Evolutionary conservation across 768 basidiomycete species (phyloP), one percentile per base, ranked within the genome.

Genomic region (Boletellus sp.): DNA sequence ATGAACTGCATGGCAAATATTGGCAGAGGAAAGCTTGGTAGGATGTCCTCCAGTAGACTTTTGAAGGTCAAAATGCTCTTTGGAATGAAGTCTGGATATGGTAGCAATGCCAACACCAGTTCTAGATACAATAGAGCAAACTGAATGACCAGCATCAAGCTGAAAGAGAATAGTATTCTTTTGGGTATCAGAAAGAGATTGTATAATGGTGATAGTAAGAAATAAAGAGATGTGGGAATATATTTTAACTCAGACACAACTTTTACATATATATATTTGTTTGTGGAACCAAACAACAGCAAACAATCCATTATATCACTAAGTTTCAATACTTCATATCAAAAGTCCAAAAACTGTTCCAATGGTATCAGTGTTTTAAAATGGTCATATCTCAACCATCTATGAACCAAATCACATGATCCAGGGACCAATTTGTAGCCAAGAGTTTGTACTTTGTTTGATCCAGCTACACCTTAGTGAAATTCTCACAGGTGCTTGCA

Each of bases 91-190:
- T 11, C 38, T 39, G 19, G 38, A 39, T n/a, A 37, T 37, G 17
- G 36, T 37, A 10, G 36, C 5, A 37, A 16, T 20, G 17, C 16
- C 3, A 6, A 38, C 9, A 22, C 45, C 37, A 28, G 28, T 47
- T 2, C 3, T 19, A 4, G 23, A 26, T 5, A 37, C 46, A 47
- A 47, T 47, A 16, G 38, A 22, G 4, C 17, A 3, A n/a, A 5
- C 15, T 22, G 38, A 47, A 32, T 45, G 45, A n/a, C 45, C 35
- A 45, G 34, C 4, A 37, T 46, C 36, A 47, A 47, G 47, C 10
- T 1, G 2, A 34, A 20, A 39, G 24, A 46, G 45, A 17, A 46
- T 46, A 8, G 26, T 33, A 10, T 32, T 22, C 15, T 40, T 23
- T 17, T 40, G 38, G n/a, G 20, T 40, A 34, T 6, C 0, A 40